A percentile compares a stretch with the other conserved stretches of the same genome.
These are phyloP conservation scores for Phytopythium vexans DNA, from an alignment of 352 stramenopile genomes.

Conservation along the genomic window DNA sequence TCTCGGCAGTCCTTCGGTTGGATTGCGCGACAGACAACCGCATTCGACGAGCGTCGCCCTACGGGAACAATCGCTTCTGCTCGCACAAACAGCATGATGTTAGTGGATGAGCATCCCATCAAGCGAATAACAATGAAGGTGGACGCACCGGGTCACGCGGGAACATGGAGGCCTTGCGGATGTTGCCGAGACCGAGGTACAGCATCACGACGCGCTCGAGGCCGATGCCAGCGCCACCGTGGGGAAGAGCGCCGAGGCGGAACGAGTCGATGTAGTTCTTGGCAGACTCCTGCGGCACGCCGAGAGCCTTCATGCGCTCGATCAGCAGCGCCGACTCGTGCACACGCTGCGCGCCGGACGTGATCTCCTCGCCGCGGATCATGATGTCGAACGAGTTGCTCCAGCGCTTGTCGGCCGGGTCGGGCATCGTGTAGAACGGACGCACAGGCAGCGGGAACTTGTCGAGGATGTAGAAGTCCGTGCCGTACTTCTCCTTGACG, in stretches of 20 bases:
- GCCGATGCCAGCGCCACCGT: slow-evolving; percentile 98
- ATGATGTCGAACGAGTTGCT: slow-evolving; percentile 99
- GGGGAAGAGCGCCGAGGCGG: slow-evolving; percentile 96
- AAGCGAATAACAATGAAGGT: neutral
- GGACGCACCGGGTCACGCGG: slow-evolving; percentile 91
- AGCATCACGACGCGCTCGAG: slow-evolving; percentile 99
- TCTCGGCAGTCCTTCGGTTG: too few species aligned
- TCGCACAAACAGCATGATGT: neutral
- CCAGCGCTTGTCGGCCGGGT: slow-evolving; percentile 91
- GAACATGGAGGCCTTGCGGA: slow-evolving; percentile 99
- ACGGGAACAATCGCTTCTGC: slow-evolving; percentile 66
- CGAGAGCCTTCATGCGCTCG: slow-evolving; percentile 86
- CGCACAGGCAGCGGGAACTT: slow-evolving; percentile 98
- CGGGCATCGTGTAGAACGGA: slow-evolving; percentile 99
- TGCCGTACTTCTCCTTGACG: slow-evolving; percentile 98
- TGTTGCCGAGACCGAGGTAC: slow-evolving; percentile 98
- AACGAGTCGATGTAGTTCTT: slow-evolving; percentile 98
- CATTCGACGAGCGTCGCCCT: slow-evolving; percentile 8
- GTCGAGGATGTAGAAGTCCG: slow-evolving; percentile 99
- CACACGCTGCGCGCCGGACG: slow-evolving; percentile 98
- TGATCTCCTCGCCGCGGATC: slow-evolving; percentile 99
- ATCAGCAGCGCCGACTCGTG: slow-evolving; percentile 96
- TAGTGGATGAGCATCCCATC: slow-evolving; percentile 1
- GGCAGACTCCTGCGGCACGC: slow-evolving; percentile 88
- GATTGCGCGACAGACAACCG: too few species aligned